phyloP scores from a whole-genome alignment of 306 rosid genomes.

The Acacia acuminata region DNA sequence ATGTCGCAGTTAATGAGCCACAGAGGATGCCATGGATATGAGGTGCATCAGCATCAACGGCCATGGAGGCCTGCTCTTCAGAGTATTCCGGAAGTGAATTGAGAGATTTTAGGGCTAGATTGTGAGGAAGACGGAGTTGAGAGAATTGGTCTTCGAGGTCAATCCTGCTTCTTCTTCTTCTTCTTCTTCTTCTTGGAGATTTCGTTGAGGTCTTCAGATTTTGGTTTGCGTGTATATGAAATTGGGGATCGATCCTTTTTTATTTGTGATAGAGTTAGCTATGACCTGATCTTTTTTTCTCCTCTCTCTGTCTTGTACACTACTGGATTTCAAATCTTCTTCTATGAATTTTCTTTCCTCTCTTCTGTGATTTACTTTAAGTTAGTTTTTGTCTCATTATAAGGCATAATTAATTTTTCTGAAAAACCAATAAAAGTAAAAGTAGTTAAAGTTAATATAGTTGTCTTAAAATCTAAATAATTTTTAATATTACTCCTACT shows the following conservation, averaged over 20 bases:
- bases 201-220: not conserved
- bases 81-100: slow-evolving; percentile 70
- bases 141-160: slow-evolving; percentile 40
- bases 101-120: slow-evolving; percentile 7
- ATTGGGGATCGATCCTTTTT: not conserved
- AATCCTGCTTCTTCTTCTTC: no score
- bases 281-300: not conserved
- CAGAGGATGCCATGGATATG: slow-evolving; percentile 7
- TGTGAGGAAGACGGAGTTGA: not conserved
- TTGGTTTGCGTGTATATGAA: not conserved
- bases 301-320: not conserved
- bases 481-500: no score
- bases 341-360: no score
- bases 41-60: slow-evolving; percentile 41
- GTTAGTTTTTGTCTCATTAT: no score
- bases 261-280: not conserved
- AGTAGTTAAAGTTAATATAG: no score
- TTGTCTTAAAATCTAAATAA: no score
- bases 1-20: slow-evolving; percentile 52
- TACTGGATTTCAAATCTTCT: not conserved
- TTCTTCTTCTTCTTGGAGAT: slow-evolving; percentile 12
- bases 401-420: no score
- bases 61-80: slow-evolving; percentile 84
- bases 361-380: no score
- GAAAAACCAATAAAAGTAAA: no score